phyloP scores from a whole-genome alignment of 805 yeast species.

The Schizosaccharomyces cryophilus region DNA sequence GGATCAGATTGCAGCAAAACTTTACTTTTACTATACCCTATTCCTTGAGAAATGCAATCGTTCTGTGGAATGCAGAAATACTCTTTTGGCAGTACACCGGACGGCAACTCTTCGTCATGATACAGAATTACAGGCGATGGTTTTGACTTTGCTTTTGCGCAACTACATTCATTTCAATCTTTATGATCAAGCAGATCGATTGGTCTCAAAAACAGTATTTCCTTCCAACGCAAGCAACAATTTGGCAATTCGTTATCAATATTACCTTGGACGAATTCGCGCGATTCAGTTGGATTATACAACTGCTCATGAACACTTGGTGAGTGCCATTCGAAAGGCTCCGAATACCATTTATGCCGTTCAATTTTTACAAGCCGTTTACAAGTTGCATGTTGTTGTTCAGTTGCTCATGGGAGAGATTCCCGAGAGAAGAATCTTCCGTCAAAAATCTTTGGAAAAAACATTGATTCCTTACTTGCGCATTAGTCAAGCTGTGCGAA shows the following conservation, averaged over 20 bases:
- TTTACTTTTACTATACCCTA: slow-evolving; percentile 77
- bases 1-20: slow-evolving; percentile 67
- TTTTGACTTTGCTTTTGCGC: slow-evolving; percentile 67
- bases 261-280: slow-evolving; percentile 69
- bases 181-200: slow-evolving; percentile 64
- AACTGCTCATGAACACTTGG: slow-evolving; percentile 66
- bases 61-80: slow-evolving; percentile 26
- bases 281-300: slow-evolving; percentile 86
- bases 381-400: slow-evolving; percentile 65
- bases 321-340: slow-evolving; percentile 87
- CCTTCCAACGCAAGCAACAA: slow-evolving; percentile 71
- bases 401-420: slow-evolving; percentile 91
- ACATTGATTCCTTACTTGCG: slow-evolving; percentile 60
- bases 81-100: slow-evolving; percentile 44
- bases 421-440: slow-evolving; percentile 68
- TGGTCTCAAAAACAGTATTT: slow-evolving; percentile 70
- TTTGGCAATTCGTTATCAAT: slow-evolving; percentile 72
- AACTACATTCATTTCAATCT: slow-evolving; percentile 57
- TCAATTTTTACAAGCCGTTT: slow-evolving; percentile 76
- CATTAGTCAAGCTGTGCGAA: slow-evolving; percentile 72
- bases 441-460: slow-evolving; percentile 32
- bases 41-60: slow-evolving; percentile 41
- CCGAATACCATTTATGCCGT: slow-evolving; percentile 68
- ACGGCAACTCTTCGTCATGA: slow-evolving; percentile 83
- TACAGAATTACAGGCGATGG: slow-evolving; percentile 67